Evolutionary conservation across 1,139 yeast genomes (phyloP), one percentile per base, ranked within the genome.

Genomic region (Diutina siamensis): DNA sequence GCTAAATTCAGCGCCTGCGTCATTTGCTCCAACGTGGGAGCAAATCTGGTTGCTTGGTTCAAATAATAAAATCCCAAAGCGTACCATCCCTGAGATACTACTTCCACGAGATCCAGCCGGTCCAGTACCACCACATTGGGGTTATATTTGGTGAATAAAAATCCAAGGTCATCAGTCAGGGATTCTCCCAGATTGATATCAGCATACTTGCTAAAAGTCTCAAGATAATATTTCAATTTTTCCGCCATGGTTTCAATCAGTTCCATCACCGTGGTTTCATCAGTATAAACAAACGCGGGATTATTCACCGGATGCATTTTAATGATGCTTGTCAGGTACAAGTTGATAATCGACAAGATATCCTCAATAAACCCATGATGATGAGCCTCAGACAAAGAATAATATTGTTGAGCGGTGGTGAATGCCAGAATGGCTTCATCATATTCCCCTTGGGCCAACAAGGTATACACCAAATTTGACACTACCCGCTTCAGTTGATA

Each of bases 401-500:
- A 48, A 51, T 71, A 71, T 33, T 55, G 55, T 4, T 60, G 53
- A 48, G 62, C 68, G 0, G 74, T 68, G 31, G 62, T 63, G 48
- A 70, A 65, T 0, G 71, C 74, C 4, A 71, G 71, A 47, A 65
- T 58, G 0, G 75, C 75, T 51, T 71, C 75, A 49, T 71, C 75
- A 48, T 58, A 65, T 51, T 70, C 72, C 15, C 58, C 54, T 46
- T 63, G 55, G 34, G 65, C 68, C 21, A 70, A 54, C 46, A 70
- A 58, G 1, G 64, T 57, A 47, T 62, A 59, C 35, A 71, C 63
- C 44, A 65, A 60, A 47, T 61, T 62, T 12, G 62, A 55, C 31
- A 68, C 57, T 13, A 70, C 62, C 2, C 57, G 51, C 48, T 62
- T 63, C 51, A 70, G 65, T 48, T 69, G 75, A 50, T 64, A 71